Conservation (phyloP, 371 early-diverging fungal genomes). For the Funneliformis caledonium region DNA sequence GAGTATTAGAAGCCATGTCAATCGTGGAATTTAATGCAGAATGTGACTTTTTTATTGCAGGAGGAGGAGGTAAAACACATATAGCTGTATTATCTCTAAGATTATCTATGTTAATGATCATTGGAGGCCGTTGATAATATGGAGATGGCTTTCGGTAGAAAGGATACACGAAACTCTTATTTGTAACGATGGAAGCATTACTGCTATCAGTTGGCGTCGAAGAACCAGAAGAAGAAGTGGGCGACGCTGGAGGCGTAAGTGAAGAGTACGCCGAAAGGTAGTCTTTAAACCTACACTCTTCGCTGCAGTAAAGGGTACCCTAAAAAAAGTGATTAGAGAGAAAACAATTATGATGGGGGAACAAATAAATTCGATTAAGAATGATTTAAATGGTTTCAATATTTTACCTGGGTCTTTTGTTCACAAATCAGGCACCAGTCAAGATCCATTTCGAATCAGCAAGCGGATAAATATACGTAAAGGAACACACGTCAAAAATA, state of each 20-base stretch:
- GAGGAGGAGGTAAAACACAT: background rate
- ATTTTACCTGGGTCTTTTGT: slow-evolving; percentile 20
- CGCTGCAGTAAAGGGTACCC: slow-evolving; percentile 28
- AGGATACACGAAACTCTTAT: background rate
- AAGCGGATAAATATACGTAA: background rate
- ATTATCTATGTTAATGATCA: background rate
- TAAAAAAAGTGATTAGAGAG: background rate
- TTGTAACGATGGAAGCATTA: slow-evolving; percentile 2
- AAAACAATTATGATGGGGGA: background rate
- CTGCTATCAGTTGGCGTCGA: slow-evolving; percentile 6
- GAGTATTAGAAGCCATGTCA: slow-evolving; percentile 1
- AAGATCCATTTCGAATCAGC: slow-evolving; percentile 30
- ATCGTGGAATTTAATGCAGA: background rate
- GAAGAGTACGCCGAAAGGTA: slow-evolving; percentile 11
- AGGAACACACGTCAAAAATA: background rate
- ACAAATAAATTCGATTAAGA: background rate
- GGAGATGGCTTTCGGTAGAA: slow-evolving; percentile 23
- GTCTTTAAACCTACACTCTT: slow-evolving; percentile 33
- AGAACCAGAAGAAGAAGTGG: slow-evolving; percentile 12
- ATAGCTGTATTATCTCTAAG: background rate
- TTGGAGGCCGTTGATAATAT: background rate
- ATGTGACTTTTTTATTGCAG: background rate
- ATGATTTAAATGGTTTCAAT: background rate
- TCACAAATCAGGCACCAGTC: slow-evolving; percentile 38
- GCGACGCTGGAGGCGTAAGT: slow-evolving; percentile 22